These are phyloP conservation scores for Lipomyces starkeyi DNA, from an alignment of 805 yeast genomes.

Conservation along the genomic window DNA sequence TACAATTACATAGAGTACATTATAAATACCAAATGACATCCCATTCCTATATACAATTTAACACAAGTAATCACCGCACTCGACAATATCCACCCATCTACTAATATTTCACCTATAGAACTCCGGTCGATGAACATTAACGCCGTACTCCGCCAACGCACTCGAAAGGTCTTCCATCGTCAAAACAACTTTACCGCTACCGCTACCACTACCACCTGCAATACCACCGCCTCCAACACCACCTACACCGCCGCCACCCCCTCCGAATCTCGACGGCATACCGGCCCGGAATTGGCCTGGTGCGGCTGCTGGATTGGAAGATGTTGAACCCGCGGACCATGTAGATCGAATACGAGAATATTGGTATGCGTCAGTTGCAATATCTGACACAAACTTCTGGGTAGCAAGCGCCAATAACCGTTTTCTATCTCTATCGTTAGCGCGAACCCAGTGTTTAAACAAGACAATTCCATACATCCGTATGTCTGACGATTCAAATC, in stretches of 20 bases:
- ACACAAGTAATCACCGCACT: not conserved
- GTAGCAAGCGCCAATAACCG: constrained; percentile 91
- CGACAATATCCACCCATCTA: not conserved
- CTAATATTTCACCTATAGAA: constrained; percentile 70
- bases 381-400: constrained; percentile 90
- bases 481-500: constrained; percentile 78
- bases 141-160: constrained; percentile 90
- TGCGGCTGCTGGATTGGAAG: constrained; percentile 77
- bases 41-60: not conserved
- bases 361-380: constrained; percentile 96
- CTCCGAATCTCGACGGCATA: constrained; percentile 58
- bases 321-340: constrained; percentile 64
- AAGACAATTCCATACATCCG: constrained; percentile 52
- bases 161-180: constrained; percentile 93
- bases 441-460: constrained; percentile 28
- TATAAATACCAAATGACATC: not conserved
- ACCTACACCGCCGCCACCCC: constrained; percentile 52
- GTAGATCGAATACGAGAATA: constrained; percentile 90
- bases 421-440: constrained; percentile 49
- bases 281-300: constrained; percentile 33
- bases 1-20: not conserved
- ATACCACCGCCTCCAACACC: constrained; percentile 42
- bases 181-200: constrained; percentile 73
- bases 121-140: constrained; percentile 89
- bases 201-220: constrained; percentile 47